These are phyloP conservation scores for Chrysanthemum makinoi DNA, from an alignment of 129 eudicot species.

Conservation along the genomic window DNA sequence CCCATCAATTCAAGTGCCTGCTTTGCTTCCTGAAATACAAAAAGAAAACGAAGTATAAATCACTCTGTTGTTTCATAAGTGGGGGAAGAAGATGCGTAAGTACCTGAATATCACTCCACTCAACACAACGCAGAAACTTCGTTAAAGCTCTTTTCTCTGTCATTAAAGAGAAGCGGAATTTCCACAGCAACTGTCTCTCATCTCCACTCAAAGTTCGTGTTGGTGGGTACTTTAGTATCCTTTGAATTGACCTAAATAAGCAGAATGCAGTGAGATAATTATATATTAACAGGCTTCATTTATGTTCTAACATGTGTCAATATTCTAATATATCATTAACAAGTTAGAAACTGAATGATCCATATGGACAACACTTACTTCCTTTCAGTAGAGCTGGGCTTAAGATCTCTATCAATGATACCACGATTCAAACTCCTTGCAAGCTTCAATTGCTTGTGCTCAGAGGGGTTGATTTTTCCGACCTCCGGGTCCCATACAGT, in stretches of 20 bases:
- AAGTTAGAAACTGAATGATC: neutral
- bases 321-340: neutral
- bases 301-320: neutral
- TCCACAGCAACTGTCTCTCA: constrained; percentile 94
- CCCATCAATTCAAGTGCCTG: constrained; percentile 94
- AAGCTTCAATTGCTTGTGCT: constrained; percentile 93
- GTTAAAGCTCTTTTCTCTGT: constrained; percentile 90
- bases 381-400: constrained; percentile 87
- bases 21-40: constrained; percentile 80
- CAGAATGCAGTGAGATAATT: constrained; percentile 16
- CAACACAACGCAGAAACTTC: constrained; percentile 96
- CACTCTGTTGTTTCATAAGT: neutral
- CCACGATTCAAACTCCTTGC: constrained; percentile 97
- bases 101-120: constrained; percentile 99
- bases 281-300: neutral
- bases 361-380: constrained; percentile 50
- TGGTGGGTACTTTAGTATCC: constrained; percentile 90
- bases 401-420: constrained; percentile 95
- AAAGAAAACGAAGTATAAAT: constrained; percentile 3
- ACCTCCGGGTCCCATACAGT: constrained; percentile 98
- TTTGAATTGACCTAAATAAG: constrained; percentile 75
- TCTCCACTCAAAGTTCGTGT: constrained; percentile 93
- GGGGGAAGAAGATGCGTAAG: neutral
- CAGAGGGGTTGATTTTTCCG: constrained; percentile 95
- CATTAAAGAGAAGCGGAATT: constrained; percentile 95